Evolutionary conservation across 2,329 filamentous ascomycete genomes (phyloP).

Genomic region (Phialophora tarda): DNA sequence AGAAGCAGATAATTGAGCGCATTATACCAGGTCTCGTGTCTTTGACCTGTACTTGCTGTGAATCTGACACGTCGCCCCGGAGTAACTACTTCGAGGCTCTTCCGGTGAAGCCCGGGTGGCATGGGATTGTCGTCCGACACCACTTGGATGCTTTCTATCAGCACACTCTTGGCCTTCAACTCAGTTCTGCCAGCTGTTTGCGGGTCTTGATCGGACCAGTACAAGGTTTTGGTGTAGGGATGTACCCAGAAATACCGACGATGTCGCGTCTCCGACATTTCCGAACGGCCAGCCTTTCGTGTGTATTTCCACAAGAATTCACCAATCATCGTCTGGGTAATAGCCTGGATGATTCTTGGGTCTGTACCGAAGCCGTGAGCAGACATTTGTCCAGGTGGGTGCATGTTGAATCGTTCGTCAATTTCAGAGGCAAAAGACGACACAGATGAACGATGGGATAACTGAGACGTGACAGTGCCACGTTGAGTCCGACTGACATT

Average conservation of each 20-base stretch:
- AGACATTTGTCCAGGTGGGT: slow-evolving; percentile 61
- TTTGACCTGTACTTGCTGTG: slow-evolving; percentile 88
- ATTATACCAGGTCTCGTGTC: slow-evolving; percentile 99
- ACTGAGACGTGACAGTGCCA: slow-evolving; percentile 47
- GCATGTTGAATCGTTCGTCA: slow-evolving; percentile 85
- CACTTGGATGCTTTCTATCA: slow-evolving; percentile 89
- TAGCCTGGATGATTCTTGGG: slow-evolving; percentile 97
- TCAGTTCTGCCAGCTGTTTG: slow-evolving; percentile 77
- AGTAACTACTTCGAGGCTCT: slow-evolving; percentile 88
- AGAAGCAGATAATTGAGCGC: slow-evolving; percentile 90
- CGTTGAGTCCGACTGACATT: slow-evolving; percentile 39
- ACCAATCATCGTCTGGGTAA: slow-evolving; percentile 99
- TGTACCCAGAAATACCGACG: slow-evolving; percentile 99
- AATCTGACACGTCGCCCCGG: slow-evolving; percentile 90
- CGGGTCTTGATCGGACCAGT: slow-evolving; percentile 94
- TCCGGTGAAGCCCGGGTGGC: slow-evolving; percentile 90
- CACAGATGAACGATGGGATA: slow-evolving; percentile 78
- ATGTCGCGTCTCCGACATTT: slow-evolving; percentile 87
- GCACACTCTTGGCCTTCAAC: slow-evolving; percentile 83
- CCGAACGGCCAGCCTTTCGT: slow-evolving; percentile 85
- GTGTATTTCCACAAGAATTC: slow-evolving; percentile 99
- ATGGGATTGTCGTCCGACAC: slow-evolving; percentile 94
- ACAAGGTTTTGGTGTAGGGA: slow-evolving; percentile 92
- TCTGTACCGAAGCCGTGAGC: slow-evolving; percentile 75
- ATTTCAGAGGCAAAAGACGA: slow-evolving; percentile 96